Base-by-base conservation (phyloP, 345 rosid genomes). In the Trapa incisa region DNA sequence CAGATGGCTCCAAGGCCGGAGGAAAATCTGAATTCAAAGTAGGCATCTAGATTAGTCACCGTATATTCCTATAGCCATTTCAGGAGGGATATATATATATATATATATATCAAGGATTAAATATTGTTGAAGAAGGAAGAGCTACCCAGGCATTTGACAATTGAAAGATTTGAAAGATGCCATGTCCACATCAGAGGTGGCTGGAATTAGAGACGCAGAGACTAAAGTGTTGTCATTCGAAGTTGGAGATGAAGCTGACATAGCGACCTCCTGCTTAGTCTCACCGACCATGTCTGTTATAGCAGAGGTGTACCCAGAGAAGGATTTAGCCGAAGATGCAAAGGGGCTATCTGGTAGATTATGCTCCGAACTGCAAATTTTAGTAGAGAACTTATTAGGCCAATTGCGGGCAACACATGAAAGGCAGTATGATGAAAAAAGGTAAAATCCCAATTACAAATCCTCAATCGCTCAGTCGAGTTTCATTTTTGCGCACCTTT, bases 71-170 rank as follows among this genome's bases (percentile, higher is more conserved):
- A 8, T 43, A 22, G 14, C 11, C 5, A 13, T 37, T 41, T 2
- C 4, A 42, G 53, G 2, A 43, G 42, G 38, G 66, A 38, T 37
- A 16, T 32, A 32, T 38, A 32, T 22, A 2, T 7, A 38, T 22
- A 22, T 22, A 22, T 22, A 22, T 22, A n/a, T 53, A 22, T 54
- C 16, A 17, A 41, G 33, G 14, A 41, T 37, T 11, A 14, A 62
- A 6, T 5, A 9, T 37, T 1, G 22, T 6, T 61, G 11, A 15
- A 37, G 6, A 13, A 50, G 56, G 56, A 3, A 2, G 32, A 52
- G 29, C 37, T 75, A 89, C 98, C 95, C 84, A 1, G 92, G 92
- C 57, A 87, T 74, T 75, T 89, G 96, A 81, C 82, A 92, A 73
- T 87, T 92, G 77, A 87, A 86, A 48, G 90, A 73, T 58, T 80